Evolutionary conservation across 2,329 filamentous ascomycete species (phyloP).

Genomic region (Rutstroemia sp.): DNA sequence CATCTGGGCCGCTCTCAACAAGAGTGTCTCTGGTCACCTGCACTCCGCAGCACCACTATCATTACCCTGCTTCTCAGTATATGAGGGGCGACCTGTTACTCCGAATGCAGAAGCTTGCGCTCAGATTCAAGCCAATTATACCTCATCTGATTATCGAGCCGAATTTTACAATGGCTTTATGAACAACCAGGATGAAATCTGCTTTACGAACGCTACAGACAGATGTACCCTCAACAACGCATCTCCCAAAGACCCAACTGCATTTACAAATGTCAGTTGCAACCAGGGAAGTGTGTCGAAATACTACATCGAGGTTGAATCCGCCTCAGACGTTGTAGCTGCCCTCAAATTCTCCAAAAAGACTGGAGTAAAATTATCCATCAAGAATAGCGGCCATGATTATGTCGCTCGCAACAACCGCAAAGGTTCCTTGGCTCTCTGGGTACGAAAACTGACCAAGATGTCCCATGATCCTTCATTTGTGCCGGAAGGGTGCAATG

Average conservation of each 20-base stretch:
- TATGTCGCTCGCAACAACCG: constrained; percentile 21
- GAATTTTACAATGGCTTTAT: constrained; percentile 21
- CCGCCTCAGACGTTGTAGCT: constrained; percentile 37
- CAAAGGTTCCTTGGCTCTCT: constrained; percentile 14
- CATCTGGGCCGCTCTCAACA: constrained; percentile 14
- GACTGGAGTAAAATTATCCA: constrained; percentile 34
- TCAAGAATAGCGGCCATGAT: constrained; percentile 23
- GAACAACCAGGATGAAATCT: constrained; percentile 26
- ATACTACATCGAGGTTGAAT: constrained; percentile 15
- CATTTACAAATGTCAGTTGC: constrained; percentile 14
- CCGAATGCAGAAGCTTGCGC: constrained; percentile 21
- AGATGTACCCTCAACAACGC: constrained; percentile 26
- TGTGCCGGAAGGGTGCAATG: constrained; percentile 13
- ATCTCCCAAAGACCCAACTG: constrained; percentile 16
- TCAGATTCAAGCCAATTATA: constrained; percentile 23
- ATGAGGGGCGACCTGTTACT: constrained; percentile 16
- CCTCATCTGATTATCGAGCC: constrained; percentile 21
- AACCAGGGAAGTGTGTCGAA: constrained; percentile 14
- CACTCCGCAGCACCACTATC: constrained; percentile 20
- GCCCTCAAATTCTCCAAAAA: constrained; percentile 36
- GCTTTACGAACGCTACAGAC: constrained; percentile 22
- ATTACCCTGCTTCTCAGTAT: constrained; percentile 26
- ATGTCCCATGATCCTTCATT: constrained; percentile 8
- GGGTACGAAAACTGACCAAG: constrained; percentile 12
- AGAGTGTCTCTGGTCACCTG: constrained; percentile 19